These are phyloP conservation scores for Ophiostoma piceae DNA, from an alignment of 2,329 filamentous ascomycete genomes.

Conservation along the genomic window DNA sequence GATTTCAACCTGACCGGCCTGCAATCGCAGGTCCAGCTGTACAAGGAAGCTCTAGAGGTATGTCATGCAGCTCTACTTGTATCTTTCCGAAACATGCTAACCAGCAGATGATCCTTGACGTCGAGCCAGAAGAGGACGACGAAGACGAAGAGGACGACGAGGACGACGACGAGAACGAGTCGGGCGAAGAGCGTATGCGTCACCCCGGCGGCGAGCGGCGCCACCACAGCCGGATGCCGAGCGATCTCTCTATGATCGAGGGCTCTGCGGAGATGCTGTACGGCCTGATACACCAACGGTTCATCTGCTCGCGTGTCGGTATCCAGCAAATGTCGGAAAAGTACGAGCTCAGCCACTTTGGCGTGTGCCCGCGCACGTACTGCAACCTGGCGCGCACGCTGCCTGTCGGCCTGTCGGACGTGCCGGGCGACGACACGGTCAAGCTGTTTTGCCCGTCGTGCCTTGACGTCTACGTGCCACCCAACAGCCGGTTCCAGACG, in stretches of 20 bases:
- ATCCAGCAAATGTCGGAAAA: constrained; percentile 99
- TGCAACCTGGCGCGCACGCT: constrained; percentile 87
- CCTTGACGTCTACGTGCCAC: constrained; percentile 93
- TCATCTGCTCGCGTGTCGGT: constrained; percentile 91
- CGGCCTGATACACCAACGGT: constrained; percentile 95
- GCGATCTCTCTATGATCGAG: constrained; percentile 91
- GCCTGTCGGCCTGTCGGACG: constrained; percentile 89
- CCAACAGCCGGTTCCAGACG: constrained; percentile 94
- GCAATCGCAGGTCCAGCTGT: constrained; percentile 94
- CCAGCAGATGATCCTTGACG: constrained; percentile 97
- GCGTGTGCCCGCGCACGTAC: constrained; percentile 87
- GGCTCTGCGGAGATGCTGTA: constrained; percentile 97
- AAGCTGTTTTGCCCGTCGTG: constrained; percentile 98
- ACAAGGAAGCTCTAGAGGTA: constrained; percentile 93
- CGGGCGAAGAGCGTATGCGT: constrained; percentile 56
- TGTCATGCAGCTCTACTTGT: background rate
- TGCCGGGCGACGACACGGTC: constrained; percentile 92
- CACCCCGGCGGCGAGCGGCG: constrained; percentile 58
- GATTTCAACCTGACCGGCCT: constrained; percentile 98
- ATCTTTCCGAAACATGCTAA: background rate
- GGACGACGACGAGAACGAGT: constrained; percentile 68
- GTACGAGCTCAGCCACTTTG: constrained; percentile 95
- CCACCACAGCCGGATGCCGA: constrained; percentile 78
- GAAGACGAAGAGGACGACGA: constrained; percentile 79
- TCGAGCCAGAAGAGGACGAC: constrained; percentile 93